Evolutionary conservation across 2,329 filamentous ascomycete species (phyloP).

Genomic region (Periglandula ipomoeae): DNA sequence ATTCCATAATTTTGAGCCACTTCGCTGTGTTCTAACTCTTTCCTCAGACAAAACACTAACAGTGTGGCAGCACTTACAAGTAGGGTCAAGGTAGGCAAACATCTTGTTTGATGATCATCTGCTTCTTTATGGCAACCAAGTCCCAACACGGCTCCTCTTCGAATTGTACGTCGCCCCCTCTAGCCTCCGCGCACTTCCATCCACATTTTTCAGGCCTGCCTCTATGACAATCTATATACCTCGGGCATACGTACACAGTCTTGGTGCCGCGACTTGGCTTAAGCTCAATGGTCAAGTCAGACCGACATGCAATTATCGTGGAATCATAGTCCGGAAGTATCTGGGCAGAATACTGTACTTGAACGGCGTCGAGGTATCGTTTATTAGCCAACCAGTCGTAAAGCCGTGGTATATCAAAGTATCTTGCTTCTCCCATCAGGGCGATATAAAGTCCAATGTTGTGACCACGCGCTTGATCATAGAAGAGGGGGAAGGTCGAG

Average conservation of each 20-base stretch:
- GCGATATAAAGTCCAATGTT: background rate
- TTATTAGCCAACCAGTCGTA: background rate
- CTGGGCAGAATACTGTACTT: background rate
- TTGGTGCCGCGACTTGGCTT: background rate
- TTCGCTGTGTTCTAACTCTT: too few species aligned
- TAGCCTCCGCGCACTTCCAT: background rate
- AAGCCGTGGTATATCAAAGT: background rate
- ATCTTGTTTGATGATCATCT: too few species aligned
- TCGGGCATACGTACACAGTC: background rate
- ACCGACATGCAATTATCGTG: background rate
- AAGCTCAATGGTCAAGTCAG: background rate
- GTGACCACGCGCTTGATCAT: slow-evolving; percentile 3
- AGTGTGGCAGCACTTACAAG: too few species aligned
- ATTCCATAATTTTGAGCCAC: too few species aligned
- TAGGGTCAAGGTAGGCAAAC: too few species aligned
- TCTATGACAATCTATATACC: background rate
- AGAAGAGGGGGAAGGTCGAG: slow-evolving; percentile 26
- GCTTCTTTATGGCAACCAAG: background rate
- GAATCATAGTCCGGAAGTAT: background rate
- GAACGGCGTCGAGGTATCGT: background rate
- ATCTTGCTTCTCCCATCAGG: background rate
- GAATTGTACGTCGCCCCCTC: background rate
- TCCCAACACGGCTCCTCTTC: background rate
- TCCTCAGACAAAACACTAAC: too few species aligned
- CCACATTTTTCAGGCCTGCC: background rate